These are phyloP conservation scores for Eremomyces bilateralis DNA, from an alignment of 495 filamentous ascomycete species.

Conservation along the genomic window DNA sequence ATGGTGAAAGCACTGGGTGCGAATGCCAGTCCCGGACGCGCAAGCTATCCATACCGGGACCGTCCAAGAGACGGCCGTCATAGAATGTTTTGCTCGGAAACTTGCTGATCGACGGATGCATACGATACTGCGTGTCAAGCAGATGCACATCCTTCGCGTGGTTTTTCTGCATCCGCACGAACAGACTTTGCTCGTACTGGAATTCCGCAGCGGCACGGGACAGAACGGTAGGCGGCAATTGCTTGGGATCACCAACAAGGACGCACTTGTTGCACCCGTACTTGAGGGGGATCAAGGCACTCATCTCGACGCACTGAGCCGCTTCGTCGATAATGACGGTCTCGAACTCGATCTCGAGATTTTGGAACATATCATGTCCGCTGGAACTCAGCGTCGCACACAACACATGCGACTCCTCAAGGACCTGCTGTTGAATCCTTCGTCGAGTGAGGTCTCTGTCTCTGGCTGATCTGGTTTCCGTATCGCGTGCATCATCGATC, in stretches of 20 bases:
- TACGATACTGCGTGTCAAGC: slow-evolving; percentile 90
- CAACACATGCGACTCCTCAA: slow-evolving; percentile 75
- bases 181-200: slow-evolving; percentile 93
- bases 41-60: slow-evolving; percentile 52
- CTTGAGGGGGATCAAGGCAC: slow-evolving; percentile 88
- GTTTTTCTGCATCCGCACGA: slow-evolving; percentile 92
- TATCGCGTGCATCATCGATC: slow-evolving; percentile 71
- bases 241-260: slow-evolving; percentile 92
- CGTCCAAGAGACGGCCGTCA: slow-evolving; percentile 66
- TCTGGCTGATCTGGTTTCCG: slow-evolving; percentile 49
- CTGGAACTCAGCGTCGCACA: slow-evolving; percentile 90
- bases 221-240: slow-evolving; percentile 85
- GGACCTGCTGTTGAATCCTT: slow-evolving; percentile 70
- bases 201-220: slow-evolving; percentile 82
- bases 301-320: slow-evolving; percentile 92
- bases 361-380: slow-evolving; percentile 95
- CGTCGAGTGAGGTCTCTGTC: slow-evolving; percentile 71
- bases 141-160: slow-evolving; percentile 78
- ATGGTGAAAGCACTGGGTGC: slow-evolving; percentile 61
- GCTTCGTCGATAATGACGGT: slow-evolving; percentile 97
- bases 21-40: slow-evolving; percentile 68
- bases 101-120: slow-evolving; percentile 85
- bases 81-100: slow-evolving; percentile 90
- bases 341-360: slow-evolving; percentile 86
- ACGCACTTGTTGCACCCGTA: slow-evolving; percentile 96